A percentile compares a stretch with the other conserved stretches of the same genome.
phyloP scores from a whole-genome alignment of 139 green algal species.

The Chlorella sp. region DNA sequence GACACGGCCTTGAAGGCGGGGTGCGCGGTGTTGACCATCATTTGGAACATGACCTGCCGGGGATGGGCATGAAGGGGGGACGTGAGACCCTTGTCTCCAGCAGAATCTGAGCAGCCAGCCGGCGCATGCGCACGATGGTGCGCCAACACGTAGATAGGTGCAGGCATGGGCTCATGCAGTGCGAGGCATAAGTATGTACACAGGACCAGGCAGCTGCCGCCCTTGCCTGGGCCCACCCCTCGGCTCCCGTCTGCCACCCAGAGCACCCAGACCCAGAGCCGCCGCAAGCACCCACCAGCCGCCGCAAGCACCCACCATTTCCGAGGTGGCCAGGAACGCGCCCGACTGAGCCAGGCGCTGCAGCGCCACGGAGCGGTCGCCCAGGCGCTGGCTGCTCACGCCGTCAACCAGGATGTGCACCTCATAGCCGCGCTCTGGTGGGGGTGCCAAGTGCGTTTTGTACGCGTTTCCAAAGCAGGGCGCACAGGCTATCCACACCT shows the following conservation, averaged over 20 bases:
- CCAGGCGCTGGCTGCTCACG: constrained; percentile 66
- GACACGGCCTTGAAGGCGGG: constrained; percentile 79
- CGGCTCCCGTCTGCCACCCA: no score
- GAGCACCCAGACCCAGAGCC: no score
- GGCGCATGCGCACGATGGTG: no score
- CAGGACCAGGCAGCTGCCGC: no score
- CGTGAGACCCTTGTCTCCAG: no score
- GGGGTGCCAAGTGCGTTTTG: background rate
- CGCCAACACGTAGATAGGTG: no score
- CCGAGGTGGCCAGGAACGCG: constrained; percentile 51
- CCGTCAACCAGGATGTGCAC: constrained; percentile 87
- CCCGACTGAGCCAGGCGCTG: constrained; percentile 49
- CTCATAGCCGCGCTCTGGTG: constrained; percentile 68
- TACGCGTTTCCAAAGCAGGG: background rate
- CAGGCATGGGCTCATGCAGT: no score
- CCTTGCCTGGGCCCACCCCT: no score
- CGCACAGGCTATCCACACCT: no score
- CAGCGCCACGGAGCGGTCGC: constrained; percentile 74
- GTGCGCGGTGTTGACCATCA: constrained; percentile 68
- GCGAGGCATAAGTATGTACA: no score
- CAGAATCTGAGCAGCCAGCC: no score
- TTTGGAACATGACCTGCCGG: constrained; percentile 42
- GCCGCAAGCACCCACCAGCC: background rate
- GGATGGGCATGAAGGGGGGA: background rate
- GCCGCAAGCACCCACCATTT: constrained; percentile 18